A percentile compares a stretch with the other conserved stretches of the same genome.
phyloP scores from a whole-genome alignment of 2,329 filamentous ascomycete genomes.

The Fusarium nanum region DNA sequence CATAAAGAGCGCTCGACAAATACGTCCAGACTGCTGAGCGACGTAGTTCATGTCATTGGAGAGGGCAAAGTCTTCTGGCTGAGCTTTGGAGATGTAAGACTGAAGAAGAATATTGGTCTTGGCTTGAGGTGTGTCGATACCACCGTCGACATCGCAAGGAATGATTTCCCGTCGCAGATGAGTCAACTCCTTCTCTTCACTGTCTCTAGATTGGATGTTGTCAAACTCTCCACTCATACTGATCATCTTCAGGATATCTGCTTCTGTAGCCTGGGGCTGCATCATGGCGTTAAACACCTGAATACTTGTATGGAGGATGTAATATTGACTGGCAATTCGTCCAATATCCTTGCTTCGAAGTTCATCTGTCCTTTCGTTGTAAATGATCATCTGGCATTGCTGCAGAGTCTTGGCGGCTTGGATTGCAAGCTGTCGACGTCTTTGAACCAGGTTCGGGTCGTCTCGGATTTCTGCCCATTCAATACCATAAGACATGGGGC shows the following conservation, averaged over 20 bases:
- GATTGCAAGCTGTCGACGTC: constrained; percentile 86
- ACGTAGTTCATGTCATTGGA: constrained; percentile 94
- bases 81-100: constrained; percentile 88
- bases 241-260: constrained; percentile 95
- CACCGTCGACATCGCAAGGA: constrained; percentile 83
- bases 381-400: constrained; percentile 98
- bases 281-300: constrained; percentile 98
- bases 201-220: constrained; percentile 93
- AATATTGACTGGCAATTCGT: constrained; percentile 96
- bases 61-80: constrained; percentile 92
- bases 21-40: constrained; percentile 93
- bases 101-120: constrained; percentile 98
- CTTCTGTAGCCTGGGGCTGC: constrained; percentile 85
- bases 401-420: constrained; percentile 89
- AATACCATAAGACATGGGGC: constrained; percentile 92
- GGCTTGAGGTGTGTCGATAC: constrained; percentile 77
- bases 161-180: constrained; percentile 76
- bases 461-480: constrained; percentile 92
- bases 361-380: constrained; percentile 94
- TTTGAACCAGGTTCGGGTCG: constrained; percentile 87
- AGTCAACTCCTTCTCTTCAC: constrained; percentile 86
- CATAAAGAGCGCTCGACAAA: constrained; percentile 96
- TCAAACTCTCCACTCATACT: constrained; percentile 98
- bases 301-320: constrained; percentile 92
- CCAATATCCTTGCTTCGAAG: constrained; percentile 94